Evolutionary conservation across 768 basidiomycete genomes (phyloP).

Genomic region (Boletus sensibilis): DNA sequence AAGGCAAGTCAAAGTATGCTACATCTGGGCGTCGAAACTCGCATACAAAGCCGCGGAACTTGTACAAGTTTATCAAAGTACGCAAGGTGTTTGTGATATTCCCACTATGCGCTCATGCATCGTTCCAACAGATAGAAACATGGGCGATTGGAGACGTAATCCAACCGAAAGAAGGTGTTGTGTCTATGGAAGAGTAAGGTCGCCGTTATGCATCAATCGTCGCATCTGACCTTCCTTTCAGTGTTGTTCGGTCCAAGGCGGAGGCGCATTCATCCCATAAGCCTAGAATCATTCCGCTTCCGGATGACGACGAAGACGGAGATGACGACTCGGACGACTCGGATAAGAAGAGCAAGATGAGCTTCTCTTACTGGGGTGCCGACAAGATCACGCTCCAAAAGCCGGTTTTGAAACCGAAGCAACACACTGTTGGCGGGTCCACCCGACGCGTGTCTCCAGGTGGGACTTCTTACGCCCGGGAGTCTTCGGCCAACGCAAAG

Average conservation of each 20-base stretch:
- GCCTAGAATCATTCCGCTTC: constrained; percentile 67
- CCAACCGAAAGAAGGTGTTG: constrained; percentile 75
- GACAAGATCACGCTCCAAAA: constrained; percentile 88
- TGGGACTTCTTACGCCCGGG: constrained; percentile 62
- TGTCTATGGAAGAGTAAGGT: constrained; percentile 89
- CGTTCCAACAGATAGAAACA: constrained; percentile 69
- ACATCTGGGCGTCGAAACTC: constrained; percentile 74
- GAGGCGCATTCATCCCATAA: constrained; percentile 57
- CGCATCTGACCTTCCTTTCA: constrained; percentile 28
- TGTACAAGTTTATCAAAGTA: constrained; percentile 93
- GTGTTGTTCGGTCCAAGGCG: constrained; percentile 68
- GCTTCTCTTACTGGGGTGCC: constrained; percentile 91
- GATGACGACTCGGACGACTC: constrained; percentile 84
- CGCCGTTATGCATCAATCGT: background rate
- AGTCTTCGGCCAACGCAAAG: constrained; percentile 89
- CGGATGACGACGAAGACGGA: constrained; percentile 58
- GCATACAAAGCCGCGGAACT: constrained; percentile 81
- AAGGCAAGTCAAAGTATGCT: constrained; percentile 82
- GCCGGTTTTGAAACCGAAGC: constrained; percentile 55
- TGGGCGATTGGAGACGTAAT: constrained; percentile 80
- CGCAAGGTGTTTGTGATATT: constrained; percentile 16
- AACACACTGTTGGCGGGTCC: constrained; percentile 35
- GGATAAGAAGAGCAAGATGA: constrained; percentile 90
- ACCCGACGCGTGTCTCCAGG: constrained; percentile 41
- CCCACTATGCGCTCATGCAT: constrained; percentile 1